Base-by-base conservation (phyloP, 2,329 filamentous ascomycete species). In the Ophiostoma perfectum region DNA sequence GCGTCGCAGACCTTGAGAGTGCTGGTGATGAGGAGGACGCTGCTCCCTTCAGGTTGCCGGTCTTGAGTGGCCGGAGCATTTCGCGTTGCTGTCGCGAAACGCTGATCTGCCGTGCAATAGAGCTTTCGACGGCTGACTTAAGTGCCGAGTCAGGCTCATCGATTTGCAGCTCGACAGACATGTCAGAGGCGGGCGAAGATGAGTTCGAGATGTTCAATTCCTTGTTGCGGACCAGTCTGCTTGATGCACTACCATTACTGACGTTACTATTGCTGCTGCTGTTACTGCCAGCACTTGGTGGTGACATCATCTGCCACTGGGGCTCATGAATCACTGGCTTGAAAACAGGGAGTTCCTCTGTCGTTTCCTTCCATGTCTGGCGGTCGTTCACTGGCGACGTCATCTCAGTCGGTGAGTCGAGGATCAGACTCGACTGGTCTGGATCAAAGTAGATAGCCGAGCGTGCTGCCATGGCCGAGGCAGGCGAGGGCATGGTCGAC, bases 41-140 rank as follows among this genome's bases (percentile, higher is more conserved):
- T n/a, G 64, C 67, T 8, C n/a, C 39, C 42, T 14, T 63, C 27
- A 41, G 71, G 65, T 74, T 71, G 69, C 73, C 74, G 36, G 77
- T 78, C 73, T 82, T 79, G 52, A 87, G 76, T 12, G 86, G 85
- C 64, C 83, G 81, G 18, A 89, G 78, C 71, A 89, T 78, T 73
- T 84, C 82, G 18, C 84, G 80, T 75, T 90, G 88, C 76, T 87
- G 82, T 12, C 83, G 79, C 12, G 86, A 88, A 39, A 90, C 80
- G 72, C 85, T 88, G 72, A 90, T 89, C 75, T 90, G 87, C 1
- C 88, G 81, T 0, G 88, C 88, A 72, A 90, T 90, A 1, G 87
- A 89, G 63, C 88, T 81, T 75, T 89, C 84, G 4, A 88, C 86
- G 1, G 87, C 85, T 60, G 81, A 81, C 71, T 83, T 82, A 14